Base-by-base conservation (phyloP, 441 rosid genomes). In the Erysimum pusillum region DNA sequence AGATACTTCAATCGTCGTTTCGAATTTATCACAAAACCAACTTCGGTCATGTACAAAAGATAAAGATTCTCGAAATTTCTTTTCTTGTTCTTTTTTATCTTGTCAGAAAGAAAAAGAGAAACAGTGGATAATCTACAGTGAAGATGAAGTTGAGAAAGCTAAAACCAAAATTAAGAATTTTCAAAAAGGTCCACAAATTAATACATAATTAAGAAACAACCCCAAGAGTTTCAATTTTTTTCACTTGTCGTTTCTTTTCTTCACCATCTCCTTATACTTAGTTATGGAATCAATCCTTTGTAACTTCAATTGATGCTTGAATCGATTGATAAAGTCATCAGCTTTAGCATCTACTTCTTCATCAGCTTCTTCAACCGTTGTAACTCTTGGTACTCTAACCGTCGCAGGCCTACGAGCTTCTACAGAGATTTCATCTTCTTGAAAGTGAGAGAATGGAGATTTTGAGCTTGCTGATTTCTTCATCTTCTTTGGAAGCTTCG, bases 321-420 rank as follows among this genome's bases (percentile, higher is more conserved):
- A 94, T 73, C 74, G 83, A 79, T 90, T 83, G 51, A 94, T 92
- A 70, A 94, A 94, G 56, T 92, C 97, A 71, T 92, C 97, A 5
- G 97, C 97, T 52, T 77, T 92, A 0, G 98, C 98, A 60, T 92
- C 98, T 13, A 92, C 94, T 58, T 86, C 94, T 20, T 82, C 91
- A 52, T 90, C 97, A 8, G 79, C 97, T 2, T 81, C 81, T n/a
- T 71, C 85, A 14, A 82, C 72, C 22, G 53, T 60, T 31, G 77
- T 77, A 22, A 75, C 71, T 70, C 83, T 87, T 36, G 76, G 69
- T 20, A 81, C 92, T 70, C 32, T 88, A 67, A 75, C 80, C 1
- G 90, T 90, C 15, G 86, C 89, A 2, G 96, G 93, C 31, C 92
- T 72, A 0, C 88, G 88, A 59, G 80, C 46, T 45, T 91, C 94